Conservation (phyloP, 2,329 filamentous ascomycete species). For the Canariomyces notabilis region DNA sequence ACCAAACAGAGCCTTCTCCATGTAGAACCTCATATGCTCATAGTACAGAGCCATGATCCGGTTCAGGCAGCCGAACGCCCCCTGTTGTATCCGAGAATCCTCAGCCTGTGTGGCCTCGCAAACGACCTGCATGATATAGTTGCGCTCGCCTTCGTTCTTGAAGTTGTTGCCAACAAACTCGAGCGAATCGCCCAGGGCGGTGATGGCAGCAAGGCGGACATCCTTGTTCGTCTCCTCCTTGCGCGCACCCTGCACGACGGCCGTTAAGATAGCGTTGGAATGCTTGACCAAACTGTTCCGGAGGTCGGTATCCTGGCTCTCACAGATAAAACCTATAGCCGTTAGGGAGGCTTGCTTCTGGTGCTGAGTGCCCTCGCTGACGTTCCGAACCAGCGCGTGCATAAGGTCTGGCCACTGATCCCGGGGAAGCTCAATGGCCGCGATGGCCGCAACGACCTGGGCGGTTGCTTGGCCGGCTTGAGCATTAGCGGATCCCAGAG, state of each 20-base stretch:
- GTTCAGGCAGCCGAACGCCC: constrained; percentile 94
- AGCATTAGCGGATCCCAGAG: constrained; percentile 70
- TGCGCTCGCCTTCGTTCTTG: constrained; percentile 96
- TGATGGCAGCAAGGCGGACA: constrained; percentile 87
- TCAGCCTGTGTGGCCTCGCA: constrained; percentile 96
- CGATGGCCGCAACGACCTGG: constrained; percentile 92
- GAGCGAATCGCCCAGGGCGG: constrained; percentile 88
- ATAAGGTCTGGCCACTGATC: constrained; percentile 93
- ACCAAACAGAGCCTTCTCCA: constrained; percentile 98
- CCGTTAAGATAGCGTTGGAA: constrained; percentile 96
- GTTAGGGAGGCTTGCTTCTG: constrained; percentile 93
- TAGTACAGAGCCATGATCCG: constrained; percentile 99
- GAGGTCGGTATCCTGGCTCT: constrained; percentile 85
- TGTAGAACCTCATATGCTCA: constrained; percentile 99
- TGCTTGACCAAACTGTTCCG: constrained; percentile 75
- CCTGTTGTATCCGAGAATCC: constrained; percentile 88
- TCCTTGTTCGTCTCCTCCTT: constrained; percentile 93
- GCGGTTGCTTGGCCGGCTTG: constrained; percentile 86
- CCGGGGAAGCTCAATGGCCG: constrained; percentile 87
- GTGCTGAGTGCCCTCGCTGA: constrained; percentile 78
- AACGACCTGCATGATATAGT: constrained; percentile 99
- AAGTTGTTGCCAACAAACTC: constrained; percentile 99
- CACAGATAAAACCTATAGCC: constrained; percentile 97
- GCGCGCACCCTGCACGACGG: constrained; percentile 92
- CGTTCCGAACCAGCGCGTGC: constrained; percentile 82